Evolutionary conservation across 2,329 filamentous ascomycete genomes (phyloP), one percentile per base, ranked within the genome.

Genomic region (Stagonosporopsis tanaceti): DNA sequence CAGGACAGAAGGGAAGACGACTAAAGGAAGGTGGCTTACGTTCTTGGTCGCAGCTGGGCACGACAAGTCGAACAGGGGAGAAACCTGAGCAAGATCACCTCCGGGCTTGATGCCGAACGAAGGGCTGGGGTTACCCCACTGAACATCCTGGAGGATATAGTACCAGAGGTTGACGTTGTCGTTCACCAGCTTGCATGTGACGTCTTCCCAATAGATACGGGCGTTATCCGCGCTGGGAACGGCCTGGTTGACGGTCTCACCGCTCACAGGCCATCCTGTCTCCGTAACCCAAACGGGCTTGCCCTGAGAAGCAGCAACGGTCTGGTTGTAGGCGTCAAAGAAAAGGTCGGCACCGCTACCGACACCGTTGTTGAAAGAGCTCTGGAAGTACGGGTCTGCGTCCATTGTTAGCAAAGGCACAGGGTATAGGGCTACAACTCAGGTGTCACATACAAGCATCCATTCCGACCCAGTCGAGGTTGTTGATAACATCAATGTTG

Each of bases 261-360:
- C 93, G 68, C 82, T 87, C 50, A 93, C 87, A 46, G 93, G 92
- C 87, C 91, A 95, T 63, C 93, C 93, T 15, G 92, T 95, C 83
- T 96, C 92, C 27, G 92, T 95, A 61, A 96, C 60, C 91, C 91
- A 95, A 66, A 96, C 85, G 17, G 85, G 81, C 83, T 93, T 94
- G 71, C 85, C 85, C 34, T 82, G 80, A 34, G 85, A 82, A 41
- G 81, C 87, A 15, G 73, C 77, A 61, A 84, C 76, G 32, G 89
- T 91, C 57, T 83, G 81, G 47, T 82, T 77, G 37, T 90, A 81
- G 15, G 91, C 88, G 14, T 84, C 81, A 70, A 88, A 81, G 81
- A 96, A 95, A 47, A 93, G 85, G 17, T 76, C 67, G 70, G 86
- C 85, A 67, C 83, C 88, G 61, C 87, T 82, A 1, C 80, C 81